Evolutionary conservation across 164 flowering plant genomes (phyloP).

Genomic region (Chimonanthus salicifolius): DNA sequence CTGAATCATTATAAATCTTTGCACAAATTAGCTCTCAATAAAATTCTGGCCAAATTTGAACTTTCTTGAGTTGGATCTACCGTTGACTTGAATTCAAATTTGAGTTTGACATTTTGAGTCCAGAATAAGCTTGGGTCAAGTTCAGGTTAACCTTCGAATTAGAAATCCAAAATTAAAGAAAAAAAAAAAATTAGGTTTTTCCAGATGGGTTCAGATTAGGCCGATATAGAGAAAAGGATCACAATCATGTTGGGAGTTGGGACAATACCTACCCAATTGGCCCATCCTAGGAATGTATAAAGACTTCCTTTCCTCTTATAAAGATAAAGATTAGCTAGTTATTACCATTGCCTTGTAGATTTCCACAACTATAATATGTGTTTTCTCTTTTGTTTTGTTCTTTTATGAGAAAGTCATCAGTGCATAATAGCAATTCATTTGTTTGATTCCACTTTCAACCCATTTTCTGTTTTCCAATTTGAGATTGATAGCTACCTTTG

Average conservation of each 20-base stretch:
- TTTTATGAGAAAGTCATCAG: neutral
- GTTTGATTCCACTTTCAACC: neutral
- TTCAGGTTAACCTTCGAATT: no score
- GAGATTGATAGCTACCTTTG: neutral
- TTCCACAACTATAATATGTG: no score
- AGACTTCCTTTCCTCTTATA: neutral
- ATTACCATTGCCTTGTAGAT: neutral
- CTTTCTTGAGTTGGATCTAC: no score
- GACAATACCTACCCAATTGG: neutral
- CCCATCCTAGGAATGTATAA: constrained; percentile 5
- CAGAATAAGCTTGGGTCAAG: no score
- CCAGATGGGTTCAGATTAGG: no score
- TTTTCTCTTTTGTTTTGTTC: neutral
- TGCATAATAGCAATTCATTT: neutral
- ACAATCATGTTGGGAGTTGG: constrained; percentile 6
- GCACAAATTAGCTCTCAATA: no score
- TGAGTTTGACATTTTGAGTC: no score
- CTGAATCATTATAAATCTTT: no score
- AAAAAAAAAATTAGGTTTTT: neutral
- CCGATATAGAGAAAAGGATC: neutral
- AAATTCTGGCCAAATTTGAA: no score
- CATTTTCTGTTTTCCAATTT: neutral
- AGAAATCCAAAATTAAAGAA: neutral
- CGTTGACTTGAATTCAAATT: no score
- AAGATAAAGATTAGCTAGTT: neutral